Conservation (phyloP, 257 asterid genomes). For the Anisodus tanguticus region DNA sequence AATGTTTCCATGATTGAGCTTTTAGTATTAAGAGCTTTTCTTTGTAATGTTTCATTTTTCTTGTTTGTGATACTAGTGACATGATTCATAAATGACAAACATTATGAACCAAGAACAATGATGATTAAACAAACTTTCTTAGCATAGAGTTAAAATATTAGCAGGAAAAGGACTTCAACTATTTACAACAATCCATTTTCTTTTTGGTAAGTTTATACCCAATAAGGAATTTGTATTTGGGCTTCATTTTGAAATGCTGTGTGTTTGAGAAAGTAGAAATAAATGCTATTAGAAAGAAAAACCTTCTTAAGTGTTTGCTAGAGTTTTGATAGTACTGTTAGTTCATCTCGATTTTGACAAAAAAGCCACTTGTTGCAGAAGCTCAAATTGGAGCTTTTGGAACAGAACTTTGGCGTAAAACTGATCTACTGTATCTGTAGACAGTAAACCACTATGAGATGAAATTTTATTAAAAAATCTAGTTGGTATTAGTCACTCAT, state of each 20-base stretch:
- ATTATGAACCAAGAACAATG: too few relatives aligned
- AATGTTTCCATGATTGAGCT: constrained; percentile 9
- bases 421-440: not conserved
- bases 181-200: not conserved
- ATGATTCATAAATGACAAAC: not conserved
- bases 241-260: not conserved
- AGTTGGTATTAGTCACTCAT: not conserved
- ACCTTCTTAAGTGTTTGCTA: not conserved
- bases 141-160: not conserved
- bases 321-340: too few relatives aligned
- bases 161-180: not conserved
- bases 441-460: too few relatives aligned
- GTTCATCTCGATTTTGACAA: too few relatives aligned
- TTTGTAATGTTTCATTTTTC: not conserved
- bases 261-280: not conserved
- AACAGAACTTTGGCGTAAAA: not conserved
- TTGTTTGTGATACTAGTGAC: not conserved
- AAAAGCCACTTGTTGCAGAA: too few relatives aligned
- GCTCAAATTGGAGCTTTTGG: too few relatives aligned
- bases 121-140: not conserved
- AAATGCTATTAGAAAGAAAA: constrained; percentile 3
- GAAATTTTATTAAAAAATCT: too few relatives aligned
- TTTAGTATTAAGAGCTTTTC: not conserved
- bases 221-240: not conserved
- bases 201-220: not conserved